phyloP scores from a whole-genome alignment of 495 filamentous ascomycete genomes.

The Penicillium chermesinum region DNA sequence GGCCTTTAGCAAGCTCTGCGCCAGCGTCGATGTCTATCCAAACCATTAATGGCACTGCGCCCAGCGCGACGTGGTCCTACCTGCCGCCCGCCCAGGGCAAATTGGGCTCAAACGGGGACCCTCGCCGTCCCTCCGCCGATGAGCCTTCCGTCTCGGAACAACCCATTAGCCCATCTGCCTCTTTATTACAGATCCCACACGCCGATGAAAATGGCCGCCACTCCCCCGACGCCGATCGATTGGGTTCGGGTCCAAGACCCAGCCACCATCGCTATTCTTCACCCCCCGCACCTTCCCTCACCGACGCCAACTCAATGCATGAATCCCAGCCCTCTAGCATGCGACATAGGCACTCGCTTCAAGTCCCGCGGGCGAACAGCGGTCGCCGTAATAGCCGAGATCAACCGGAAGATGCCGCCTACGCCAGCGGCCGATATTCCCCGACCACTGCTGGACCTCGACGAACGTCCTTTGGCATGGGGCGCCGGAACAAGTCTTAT shows the following conservation, averaged over 20 bases:
- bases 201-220: conserved; percentile 35
- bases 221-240: conserved; percentile 36
- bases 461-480: conserved; percentile 76
- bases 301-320: conserved; percentile 38
- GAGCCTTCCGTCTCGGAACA: conserved; percentile 27
- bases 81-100: conserved; percentile 31
- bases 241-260: conserved; percentile 31
- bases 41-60: conserved; percentile 30
- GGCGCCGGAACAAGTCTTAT: conserved; percentile 70
- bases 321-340: conserved; percentile 45
- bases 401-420: conserved; percentile 57
- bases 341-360: conserved; percentile 84
- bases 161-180: conserved; percentile 22
- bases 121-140: conserved; percentile 30
- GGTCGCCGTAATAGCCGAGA: conserved; percentile 51
- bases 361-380: conserved; percentile 64
- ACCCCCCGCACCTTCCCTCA: conserved; percentile 54
- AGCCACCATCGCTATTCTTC: conserved; percentile 69
- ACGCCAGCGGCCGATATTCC: conserved; percentile 77
- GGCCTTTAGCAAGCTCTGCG: conserved; percentile 27
- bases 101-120: conserved; percentile 39
- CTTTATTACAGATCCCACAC: conserved; percentile 31
- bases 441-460: conserved; percentile 61
- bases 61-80: conserved; percentile 8
- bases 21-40: conserved; percentile 26